Conservation (phyloP, 495 filamentous ascomycete genomes). For the Penicillium verhagenii region DNA sequence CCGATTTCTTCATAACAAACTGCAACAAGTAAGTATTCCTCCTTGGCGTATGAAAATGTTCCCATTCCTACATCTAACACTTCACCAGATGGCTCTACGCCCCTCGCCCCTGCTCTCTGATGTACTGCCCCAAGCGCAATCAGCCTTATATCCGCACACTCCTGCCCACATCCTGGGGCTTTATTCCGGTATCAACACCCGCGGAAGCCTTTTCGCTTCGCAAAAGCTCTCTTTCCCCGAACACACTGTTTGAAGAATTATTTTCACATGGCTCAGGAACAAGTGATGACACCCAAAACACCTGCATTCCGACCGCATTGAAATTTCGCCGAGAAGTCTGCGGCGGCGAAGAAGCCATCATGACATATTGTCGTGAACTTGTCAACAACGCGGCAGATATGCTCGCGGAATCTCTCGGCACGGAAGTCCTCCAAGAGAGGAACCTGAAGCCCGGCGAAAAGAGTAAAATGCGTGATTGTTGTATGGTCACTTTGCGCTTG, state of each 20-base stretch:
- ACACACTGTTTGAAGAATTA: slow-evolving; percentile 62
- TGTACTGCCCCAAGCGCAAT: slow-evolving; percentile 73
- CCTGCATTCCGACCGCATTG: slow-evolving; percentile 69
- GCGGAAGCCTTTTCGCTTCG: slow-evolving; percentile 28
- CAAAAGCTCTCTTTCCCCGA: slow-evolving; percentile 37
- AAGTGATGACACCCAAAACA: slow-evolving; percentile 64
- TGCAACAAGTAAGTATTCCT: slow-evolving; percentile 65
- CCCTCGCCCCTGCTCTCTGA: slow-evolving; percentile 73
- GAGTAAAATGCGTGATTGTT: slow-evolving; percentile 48
- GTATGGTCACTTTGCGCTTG: slow-evolving; percentile 68
- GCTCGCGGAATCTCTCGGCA: slow-evolving; percentile 62
- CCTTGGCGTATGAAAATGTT: neutral
- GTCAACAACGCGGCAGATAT: slow-evolving; percentile 57
- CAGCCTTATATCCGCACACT: slow-evolving; percentile 72
- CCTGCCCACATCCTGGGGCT: slow-evolving; percentile 68
- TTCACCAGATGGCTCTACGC: slow-evolving; percentile 70
- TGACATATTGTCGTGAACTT: slow-evolving; percentile 54
- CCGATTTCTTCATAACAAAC: slow-evolving; percentile 84
- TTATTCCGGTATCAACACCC: slow-evolving; percentile 39
- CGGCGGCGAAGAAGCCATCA: slow-evolving; percentile 72
- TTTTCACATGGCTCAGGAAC: slow-evolving; percentile 77
- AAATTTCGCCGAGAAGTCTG: slow-evolving; percentile 63
- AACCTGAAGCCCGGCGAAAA: slow-evolving; percentile 47
- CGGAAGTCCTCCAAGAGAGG: slow-evolving; percentile 58
- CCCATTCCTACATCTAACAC: neutral